These are phyloP conservation scores for Alternaria ventricosa DNA, from an alignment of 2,329 filamentous ascomycete species.

Conservation along the genomic window DNA sequence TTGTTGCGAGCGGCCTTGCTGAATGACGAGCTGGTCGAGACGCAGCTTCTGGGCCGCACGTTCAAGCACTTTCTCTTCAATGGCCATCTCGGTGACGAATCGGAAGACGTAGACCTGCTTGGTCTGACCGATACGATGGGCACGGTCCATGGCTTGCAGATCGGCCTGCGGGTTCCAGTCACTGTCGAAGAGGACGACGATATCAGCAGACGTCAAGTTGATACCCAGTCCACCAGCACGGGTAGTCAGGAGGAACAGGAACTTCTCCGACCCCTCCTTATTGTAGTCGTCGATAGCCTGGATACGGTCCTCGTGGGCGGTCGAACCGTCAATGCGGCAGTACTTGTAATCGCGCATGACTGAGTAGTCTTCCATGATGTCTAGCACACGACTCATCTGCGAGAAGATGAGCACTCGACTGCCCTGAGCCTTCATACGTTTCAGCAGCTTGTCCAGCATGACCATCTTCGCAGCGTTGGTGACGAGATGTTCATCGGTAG, in stretches of 20 bases:
- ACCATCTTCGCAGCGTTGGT: slow-evolving; percentile 97
- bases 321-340: slow-evolving; percentile 95
- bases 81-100: slow-evolving; percentile 96
- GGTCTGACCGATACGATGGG: slow-evolving; percentile 97
- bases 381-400: slow-evolving; percentile 96
- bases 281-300: slow-evolving; percentile 99
- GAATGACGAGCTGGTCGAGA: slow-evolving; percentile 95
- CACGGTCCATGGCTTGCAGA: slow-evolving; percentile 97
- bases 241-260: slow-evolving; percentile 93
- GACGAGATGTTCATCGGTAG: slow-evolving; percentile 94
- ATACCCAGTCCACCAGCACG: slow-evolving; percentile 95
- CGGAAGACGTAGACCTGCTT: slow-evolving; percentile 97
- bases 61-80: slow-evolving; percentile 97
- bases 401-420: slow-evolving; percentile 99
- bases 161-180: slow-evolving; percentile 99
- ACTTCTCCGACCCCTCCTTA: slow-evolving; percentile 84
- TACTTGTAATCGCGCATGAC: slow-evolving; percentile 95
- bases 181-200: slow-evolving; percentile 95
- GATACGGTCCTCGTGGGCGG: slow-evolving; percentile 96
- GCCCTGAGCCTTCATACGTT: slow-evolving; percentile 81
- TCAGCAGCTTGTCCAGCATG: slow-evolving; percentile 89
- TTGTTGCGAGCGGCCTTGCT: slow-evolving; percentile 92
- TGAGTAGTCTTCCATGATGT: slow-evolving; percentile 98
- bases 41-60: slow-evolving; percentile 95
- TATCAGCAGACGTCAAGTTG: slow-evolving; percentile 93